A percentile compares a stretch with the other conserved stretches of the same genome.
phyloP scores from a whole-genome alignment of 2,329 filamentous ascomycete genomes.

The Zymoseptoria pseudotritici region DNA sequence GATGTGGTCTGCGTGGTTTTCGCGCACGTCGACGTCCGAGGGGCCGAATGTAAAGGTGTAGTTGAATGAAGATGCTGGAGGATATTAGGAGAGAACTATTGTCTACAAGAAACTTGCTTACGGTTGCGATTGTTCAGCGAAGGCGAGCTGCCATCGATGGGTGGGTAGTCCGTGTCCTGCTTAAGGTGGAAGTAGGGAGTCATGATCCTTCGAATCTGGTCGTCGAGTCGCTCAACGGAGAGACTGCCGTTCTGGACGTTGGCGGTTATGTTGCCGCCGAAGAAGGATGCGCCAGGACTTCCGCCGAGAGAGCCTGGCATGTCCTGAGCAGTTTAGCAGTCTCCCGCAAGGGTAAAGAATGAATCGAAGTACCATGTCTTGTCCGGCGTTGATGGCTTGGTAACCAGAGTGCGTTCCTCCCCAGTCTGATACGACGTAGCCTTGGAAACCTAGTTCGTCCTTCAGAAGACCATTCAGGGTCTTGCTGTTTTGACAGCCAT shows the following conservation, averaged over 20 bases:
- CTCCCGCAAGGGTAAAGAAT: constrained; percentile 44
- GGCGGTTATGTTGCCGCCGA: constrained; percentile 32
- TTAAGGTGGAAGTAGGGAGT: constrained; percentile 51
- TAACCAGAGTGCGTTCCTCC: constrained; percentile 52
- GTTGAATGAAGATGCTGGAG: background rate
- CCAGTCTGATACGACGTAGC: constrained; percentile 58
- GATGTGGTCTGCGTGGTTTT: constrained; percentile 30
- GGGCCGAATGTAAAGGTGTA: constrained; percentile 29
- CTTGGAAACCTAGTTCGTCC: constrained; percentile 65
- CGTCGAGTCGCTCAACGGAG: constrained; percentile 46
- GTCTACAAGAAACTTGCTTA: background rate
- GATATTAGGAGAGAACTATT: background rate
- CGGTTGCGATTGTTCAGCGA: constrained; percentile 8
- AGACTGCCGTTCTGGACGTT: constrained; percentile 51
- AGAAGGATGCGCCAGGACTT: constrained; percentile 10
- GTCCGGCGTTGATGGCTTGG: constrained; percentile 22
- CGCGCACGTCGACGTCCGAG: constrained; percentile 32
- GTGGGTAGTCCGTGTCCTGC: constrained; percentile 42
- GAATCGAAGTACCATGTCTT: constrained; percentile 4
- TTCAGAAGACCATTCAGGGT: constrained; percentile 62
- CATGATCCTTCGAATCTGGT: constrained; percentile 49
- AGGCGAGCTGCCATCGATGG: constrained; percentile 29
- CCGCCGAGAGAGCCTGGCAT: constrained; percentile 45
- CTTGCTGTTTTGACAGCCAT: constrained; percentile 56
- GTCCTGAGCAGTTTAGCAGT: constrained; percentile 22